Percentiles rank a stretch among this genome's conserved stretches.
These are phyloP conservation scores for Epithemia pelagica DNA, from an alignment of 108 stramenopile genomes.

Conservation along the genomic window DNA sequence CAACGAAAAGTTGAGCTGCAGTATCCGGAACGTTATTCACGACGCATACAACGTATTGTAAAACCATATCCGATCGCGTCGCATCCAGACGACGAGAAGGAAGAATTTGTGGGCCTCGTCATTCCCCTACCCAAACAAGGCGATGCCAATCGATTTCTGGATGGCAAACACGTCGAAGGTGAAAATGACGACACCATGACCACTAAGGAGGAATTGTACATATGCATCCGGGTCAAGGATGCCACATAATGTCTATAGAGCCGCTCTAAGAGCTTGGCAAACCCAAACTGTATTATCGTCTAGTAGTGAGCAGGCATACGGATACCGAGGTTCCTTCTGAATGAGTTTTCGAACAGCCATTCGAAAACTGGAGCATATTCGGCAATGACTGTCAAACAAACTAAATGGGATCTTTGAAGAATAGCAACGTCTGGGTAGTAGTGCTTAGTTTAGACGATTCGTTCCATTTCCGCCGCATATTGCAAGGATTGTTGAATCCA, in stretches of 20 bases:
- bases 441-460: constrained; percentile 87
- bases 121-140: constrained; percentile 73
- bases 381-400: too few species aligned
- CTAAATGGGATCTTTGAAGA: too few species aligned
- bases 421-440: too few species aligned
- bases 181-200: constrained; percentile 28
- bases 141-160: constrained; percentile 79
- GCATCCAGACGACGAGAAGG: background rate
- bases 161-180: constrained; percentile 64
- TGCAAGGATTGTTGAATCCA: constrained; percentile 74
- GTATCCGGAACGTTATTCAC: constrained; percentile 68
- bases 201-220: background rate
- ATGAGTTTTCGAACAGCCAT: too few species aligned
- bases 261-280: too few species aligned
- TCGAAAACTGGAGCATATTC: too few species aligned
- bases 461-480: constrained; percentile 89
- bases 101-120: constrained; percentile 40
- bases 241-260: too few species aligned
- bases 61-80: background rate
- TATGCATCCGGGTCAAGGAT: background rate
- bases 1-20: constrained; percentile 27
- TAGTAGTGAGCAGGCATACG: too few species aligned
- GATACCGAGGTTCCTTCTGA: too few species aligned
- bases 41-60: constrained; percentile 63
- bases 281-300: too few species aligned